Evolutionary conservation across 805 yeast species (phyloP), one percentile per base, ranked within the genome.

Genomic region (Candida saitoana): DNA sequence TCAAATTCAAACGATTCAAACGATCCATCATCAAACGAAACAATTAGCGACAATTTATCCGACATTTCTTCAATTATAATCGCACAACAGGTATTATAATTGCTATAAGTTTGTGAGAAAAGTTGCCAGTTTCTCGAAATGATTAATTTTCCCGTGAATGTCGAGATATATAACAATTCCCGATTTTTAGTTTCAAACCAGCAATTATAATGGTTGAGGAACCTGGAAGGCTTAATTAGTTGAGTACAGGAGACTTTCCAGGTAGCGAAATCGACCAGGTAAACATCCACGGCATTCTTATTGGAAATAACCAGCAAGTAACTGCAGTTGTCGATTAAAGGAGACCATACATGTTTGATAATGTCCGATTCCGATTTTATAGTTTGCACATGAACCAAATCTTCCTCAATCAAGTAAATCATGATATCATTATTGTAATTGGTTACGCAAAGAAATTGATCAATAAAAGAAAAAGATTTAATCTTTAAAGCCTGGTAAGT

Each of bases 381-480:
- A 32, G 35, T 16, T 24, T 18, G 12, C 22, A 18, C 4, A 24
- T 8, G 18, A 7, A 46, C 9, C 27, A 36, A 31, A 4, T 36
- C 25, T 11, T 29, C 29, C 11, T 46, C 31, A 6, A 41, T n/a
- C 8, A 33, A 12, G 17, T 38, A 46, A 7, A 40, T 34, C 7
- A 36, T 19, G 8, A 46, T 15, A 4, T 34, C 29, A 29, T 46
- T 39, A 36, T 43, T 43, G 19, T 42, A 40, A 18, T 38, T 36
- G 7, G 43, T 33, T 8, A 46, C 19, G 2, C 45, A 40, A 9
- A 46, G 15, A 3, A 34, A 19, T 9, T 31, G 18, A 8, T 11
- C 22, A 9, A 40, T 42, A 38, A 68, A 61, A 18, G 50, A 49
- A 38, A 69, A 69, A 34, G 46, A 48, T 29, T 54, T 54, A 16